phyloP scores from a whole-genome alignment of 2,329 filamentous ascomycete genomes.

The Fulvia fulva region DNA sequence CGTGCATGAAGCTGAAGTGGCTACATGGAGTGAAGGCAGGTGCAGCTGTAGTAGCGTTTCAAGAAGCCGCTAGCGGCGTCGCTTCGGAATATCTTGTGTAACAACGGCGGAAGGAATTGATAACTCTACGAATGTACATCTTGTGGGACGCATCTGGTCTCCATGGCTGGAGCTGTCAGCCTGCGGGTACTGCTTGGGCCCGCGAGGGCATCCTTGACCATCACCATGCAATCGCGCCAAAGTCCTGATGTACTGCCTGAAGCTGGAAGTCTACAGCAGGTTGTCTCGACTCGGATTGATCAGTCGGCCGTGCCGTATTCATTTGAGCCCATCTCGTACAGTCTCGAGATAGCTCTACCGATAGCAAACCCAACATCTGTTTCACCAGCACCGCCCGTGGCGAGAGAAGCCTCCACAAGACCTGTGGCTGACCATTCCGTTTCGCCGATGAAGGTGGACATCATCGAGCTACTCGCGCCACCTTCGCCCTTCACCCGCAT shows the following conservation, averaged over 20 bases:
- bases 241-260: not conserved
- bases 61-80: no score
- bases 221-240: not conserved
- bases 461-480: conserved; percentile 27
- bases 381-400: conserved; percentile 29
- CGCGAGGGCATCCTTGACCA: not conserved
- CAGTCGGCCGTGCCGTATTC: conserved; percentile 8
- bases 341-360: conserved; percentile 25
- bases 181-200: not conserved
- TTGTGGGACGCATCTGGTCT: not conserved
- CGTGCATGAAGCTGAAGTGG: not conserved
- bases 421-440: conserved; percentile 31
- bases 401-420: conserved; percentile 23
- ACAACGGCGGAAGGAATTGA: no score
- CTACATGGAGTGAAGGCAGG: no score
- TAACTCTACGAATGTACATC: not conserved
- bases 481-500: conserved; percentile 27
- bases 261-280: not conserved
- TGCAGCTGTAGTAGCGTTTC: no score
- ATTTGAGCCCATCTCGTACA: conserved; percentile 30
- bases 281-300: not conserved
- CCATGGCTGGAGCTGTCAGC: not conserved
- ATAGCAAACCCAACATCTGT: conserved; percentile 30
- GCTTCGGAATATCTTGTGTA: no score
- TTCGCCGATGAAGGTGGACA: conserved; percentile 29